Base-by-base conservation (phyloP, 1,139 yeast genomes). In the Candida glucosophila region DNA sequence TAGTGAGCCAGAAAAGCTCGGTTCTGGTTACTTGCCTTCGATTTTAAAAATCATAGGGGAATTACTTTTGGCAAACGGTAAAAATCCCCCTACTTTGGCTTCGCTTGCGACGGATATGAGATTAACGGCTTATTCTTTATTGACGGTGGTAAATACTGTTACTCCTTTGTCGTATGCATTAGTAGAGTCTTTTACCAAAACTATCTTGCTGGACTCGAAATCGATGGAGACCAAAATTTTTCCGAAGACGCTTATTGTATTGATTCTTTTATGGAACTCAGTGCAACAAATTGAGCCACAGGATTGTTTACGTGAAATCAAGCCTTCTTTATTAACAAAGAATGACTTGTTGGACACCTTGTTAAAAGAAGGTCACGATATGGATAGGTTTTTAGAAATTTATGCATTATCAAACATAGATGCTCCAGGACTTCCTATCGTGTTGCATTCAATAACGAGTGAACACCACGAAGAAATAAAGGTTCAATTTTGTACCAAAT, bases 121-220 rank as follows among this genome's bases (percentile, higher is more conserved):
- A 47, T 67, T 83, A 36, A 78, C 95, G 16, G 85, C 90, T 3
- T 90, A 81, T 47, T 81, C 94, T 29, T 61, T 86, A 9, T 49
- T 88, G 18, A 72, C 92, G 0, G 95, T 90, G 2, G 59, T 88
- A 27, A 70, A 80, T 3, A 67, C 92, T 2, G 76, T 90, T 26
- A 66, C 77, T 23, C 79, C 85, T 6, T 62, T 90, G 29, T 67
- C 78, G 6, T 55, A 63, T 27, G 75, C 71, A 6, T 69, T 88
- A 15, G 60, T 78, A 15, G 54, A 66, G 22, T 85, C 94, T 2
- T 73, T 92, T 6, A 71, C 83, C 14, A 75, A 72, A 32, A 73
- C 92, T 1, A 72, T 90, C 14, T 55, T 47, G 25, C 31, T 27
- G 27, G 44, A 48, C 33, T 37, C 45, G 14, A 27, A 25, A 13